Percentiles rank a stretch among this genome's conserved stretches.
Conservation (phyloP, 2,329 filamentous ascomycete species). For the Incumbomyces delicatus region DNA sequence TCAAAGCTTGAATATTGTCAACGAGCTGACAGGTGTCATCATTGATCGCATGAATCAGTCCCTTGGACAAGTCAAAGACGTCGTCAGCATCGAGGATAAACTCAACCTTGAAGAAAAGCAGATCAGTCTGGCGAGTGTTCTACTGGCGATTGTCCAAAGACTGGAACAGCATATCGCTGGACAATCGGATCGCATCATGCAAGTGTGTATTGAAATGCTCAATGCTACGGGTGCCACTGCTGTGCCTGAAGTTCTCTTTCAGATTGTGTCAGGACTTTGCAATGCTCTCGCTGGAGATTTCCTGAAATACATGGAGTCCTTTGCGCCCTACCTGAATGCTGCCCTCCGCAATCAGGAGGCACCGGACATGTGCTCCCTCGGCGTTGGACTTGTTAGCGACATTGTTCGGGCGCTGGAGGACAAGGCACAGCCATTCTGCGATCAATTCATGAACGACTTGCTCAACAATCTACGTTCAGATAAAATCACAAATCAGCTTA, state of each 20-base stretch:
- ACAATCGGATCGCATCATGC: conserved; percentile 90
- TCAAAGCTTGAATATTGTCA: conserved; percentile 73
- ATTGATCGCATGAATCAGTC: conserved; percentile 87
- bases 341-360: conserved; percentile 94
- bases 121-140: conserved; percentile 82
- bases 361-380: conserved; percentile 87
- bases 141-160: conserved; percentile 83
- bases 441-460: conserved; percentile 96
- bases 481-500: conserved; percentile 87
- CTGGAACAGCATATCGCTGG: conserved; percentile 85
- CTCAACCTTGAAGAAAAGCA: conserved; percentile 97
- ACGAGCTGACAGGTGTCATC: conserved; percentile 74
- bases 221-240: conserved; percentile 73
- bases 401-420: conserved; percentile 86
- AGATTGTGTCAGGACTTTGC: conserved; percentile 81
- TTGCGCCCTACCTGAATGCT: conserved; percentile 84
- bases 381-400: conserved; percentile 93
- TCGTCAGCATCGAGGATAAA: conserved; percentile 93
- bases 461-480: conserved; percentile 83
- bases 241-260: conserved; percentile 89
- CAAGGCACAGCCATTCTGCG: conserved; percentile 88
- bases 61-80: conserved; percentile 77
- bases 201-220: conserved; percentile 71
- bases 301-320: conserved; percentile 93
- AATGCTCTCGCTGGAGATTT: conserved; percentile 90